Conservation (phyloP, 768 basidiomycete genomes). For the Naganishia antarctica region DNA sequence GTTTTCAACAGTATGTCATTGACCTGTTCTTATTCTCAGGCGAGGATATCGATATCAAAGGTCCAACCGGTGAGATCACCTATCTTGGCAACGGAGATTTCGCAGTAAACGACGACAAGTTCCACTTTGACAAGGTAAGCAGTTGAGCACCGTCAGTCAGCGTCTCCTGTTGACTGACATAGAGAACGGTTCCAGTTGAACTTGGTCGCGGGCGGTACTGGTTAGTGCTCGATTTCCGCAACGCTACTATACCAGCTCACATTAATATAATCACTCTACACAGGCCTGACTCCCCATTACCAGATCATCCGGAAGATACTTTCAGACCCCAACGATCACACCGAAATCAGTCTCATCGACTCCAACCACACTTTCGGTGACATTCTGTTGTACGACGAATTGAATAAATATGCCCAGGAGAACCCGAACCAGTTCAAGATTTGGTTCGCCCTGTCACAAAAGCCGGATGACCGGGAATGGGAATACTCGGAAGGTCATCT, state of each 20-base stretch:
- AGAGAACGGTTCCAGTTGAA: slow-evolving; percentile 4
- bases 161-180: neutral
- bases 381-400: slow-evolving; percentile 29
- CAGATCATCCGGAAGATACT: slow-evolving; percentile 27
- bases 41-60: slow-evolving; percentile 27
- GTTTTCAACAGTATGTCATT: too few relatives aligned
- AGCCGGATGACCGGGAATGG: slow-evolving; percentile 23
- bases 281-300: slow-evolving; percentile 28
- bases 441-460: slow-evolving; percentile 24
- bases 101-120: slow-evolving; percentile 25
- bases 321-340: slow-evolving; percentile 1
- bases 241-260: too few relatives aligned
- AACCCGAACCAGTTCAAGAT: slow-evolving; percentile 18
- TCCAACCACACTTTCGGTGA: slow-evolving; percentile 24
- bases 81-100: slow-evolving; percentile 24
- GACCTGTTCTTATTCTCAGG: too few relatives aligned
- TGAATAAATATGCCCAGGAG: slow-evolving; percentile 10
- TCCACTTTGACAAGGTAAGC: slow-evolving; percentile 24
- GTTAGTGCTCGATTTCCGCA: slow-evolving; percentile 17
- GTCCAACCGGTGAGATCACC: slow-evolving; percentile 20
- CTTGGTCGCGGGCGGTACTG: slow-evolving; percentile 24
- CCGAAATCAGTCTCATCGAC: slow-evolving; percentile 22
- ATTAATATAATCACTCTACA: too few relatives aligned
- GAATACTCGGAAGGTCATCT: slow-evolving; percentile 18
- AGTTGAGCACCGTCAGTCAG: neutral